phyloP scores from a whole-genome alignment of 208 protist species.

The Wallacemonas sp. region DNA sequence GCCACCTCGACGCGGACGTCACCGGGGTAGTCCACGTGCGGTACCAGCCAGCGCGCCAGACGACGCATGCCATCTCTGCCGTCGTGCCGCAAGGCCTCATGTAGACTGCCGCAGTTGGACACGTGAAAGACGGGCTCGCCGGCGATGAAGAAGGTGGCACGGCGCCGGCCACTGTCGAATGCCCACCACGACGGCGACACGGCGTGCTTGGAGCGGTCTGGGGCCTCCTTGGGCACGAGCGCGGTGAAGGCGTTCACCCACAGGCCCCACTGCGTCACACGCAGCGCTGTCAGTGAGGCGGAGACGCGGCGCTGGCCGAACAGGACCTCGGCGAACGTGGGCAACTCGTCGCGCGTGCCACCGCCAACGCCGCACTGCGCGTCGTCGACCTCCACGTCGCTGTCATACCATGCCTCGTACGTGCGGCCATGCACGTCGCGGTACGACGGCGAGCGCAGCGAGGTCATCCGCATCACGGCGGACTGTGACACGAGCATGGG shows the following conservation, averaged over 20 bases:
- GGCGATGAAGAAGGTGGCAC: conserved; percentile 41
- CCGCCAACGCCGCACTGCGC: not conserved
- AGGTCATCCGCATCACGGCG: conserved; percentile 37
- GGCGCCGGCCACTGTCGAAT: conserved; percentile 6
- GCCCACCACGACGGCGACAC: conserved; percentile 57
- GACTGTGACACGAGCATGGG: not conserved
- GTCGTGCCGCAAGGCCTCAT: conserved; percentile 22
- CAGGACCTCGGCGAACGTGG: conserved; percentile 27
- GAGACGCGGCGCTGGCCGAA: conserved; percentile 21
- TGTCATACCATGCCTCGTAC: conserved; percentile 38
- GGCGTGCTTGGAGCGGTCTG: conserved; percentile 17
- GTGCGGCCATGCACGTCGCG: conserved; percentile 36
- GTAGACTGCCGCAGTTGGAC: conserved; percentile 20
- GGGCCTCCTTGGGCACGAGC: not conserved
- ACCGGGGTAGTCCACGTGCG: conserved; percentile 24
- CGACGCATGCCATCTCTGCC: conserved; percentile 27
- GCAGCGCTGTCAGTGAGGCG: not conserved
- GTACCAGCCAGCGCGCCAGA: conserved; percentile 39
- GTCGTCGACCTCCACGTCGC: too few species aligned
- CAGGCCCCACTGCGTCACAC: conserved; percentile 20
- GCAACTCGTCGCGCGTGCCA: conserved; percentile 23
- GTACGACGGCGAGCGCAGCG: conserved; percentile 47
- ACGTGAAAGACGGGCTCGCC: conserved; percentile 38
- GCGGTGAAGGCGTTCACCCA: conserved; percentile 31
- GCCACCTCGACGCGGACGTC: not conserved